phyloP scores from a whole-genome alignment of 768 basidiomycete genomes.

The Pholiota molesta region DNA sequence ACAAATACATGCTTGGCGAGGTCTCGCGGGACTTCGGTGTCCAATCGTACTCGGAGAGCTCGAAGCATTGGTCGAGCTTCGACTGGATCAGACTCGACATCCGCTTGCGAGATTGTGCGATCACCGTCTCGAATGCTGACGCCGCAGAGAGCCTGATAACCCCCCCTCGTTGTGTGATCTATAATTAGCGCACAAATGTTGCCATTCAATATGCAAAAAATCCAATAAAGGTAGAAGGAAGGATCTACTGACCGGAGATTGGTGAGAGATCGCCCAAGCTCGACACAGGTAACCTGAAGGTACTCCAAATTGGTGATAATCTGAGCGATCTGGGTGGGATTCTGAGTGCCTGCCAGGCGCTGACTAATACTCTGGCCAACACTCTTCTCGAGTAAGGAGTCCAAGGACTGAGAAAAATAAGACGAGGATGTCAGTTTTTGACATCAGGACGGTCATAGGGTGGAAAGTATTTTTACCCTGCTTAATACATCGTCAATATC shows the following conservation, averaged over 20 bases:
- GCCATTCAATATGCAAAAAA: neutral
- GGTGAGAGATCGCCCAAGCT: conserved; percentile 84
- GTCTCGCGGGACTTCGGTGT: conserved; percentile 70
- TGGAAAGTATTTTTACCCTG: conserved; percentile 54
- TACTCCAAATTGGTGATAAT: conserved; percentile 93
- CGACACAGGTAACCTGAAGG: conserved; percentile 81
- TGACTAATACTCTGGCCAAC: conserved; percentile 78
- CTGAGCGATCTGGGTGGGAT: conserved; percentile 89
- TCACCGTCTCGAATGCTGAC: conserved; percentile 68
- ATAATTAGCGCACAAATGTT: conserved; percentile 4
- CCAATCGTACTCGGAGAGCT: conserved; percentile 95
- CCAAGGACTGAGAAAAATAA: conserved; percentile 66
- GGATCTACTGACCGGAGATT: conserved; percentile 63
- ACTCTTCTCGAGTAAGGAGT: conserved; percentile 74
- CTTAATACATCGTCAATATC: conserved; percentile 91
- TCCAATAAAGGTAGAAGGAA: neutral
- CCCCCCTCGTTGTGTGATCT: conserved; percentile 88
- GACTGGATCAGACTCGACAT: conserved; percentile 84
- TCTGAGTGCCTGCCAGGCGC: conserved; percentile 74
- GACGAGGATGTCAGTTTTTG: conserved; percentile 1
- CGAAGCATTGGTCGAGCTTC: conserved; percentile 96
- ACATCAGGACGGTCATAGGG: neutral
- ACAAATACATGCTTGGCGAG: conserved; percentile 90
- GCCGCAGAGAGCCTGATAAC: conserved; percentile 69
- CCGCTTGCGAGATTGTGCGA: conserved; percentile 69